phyloP scores from a whole-genome alignment of 1,139 yeast species.

The Neolecta irregularis region DNA sequence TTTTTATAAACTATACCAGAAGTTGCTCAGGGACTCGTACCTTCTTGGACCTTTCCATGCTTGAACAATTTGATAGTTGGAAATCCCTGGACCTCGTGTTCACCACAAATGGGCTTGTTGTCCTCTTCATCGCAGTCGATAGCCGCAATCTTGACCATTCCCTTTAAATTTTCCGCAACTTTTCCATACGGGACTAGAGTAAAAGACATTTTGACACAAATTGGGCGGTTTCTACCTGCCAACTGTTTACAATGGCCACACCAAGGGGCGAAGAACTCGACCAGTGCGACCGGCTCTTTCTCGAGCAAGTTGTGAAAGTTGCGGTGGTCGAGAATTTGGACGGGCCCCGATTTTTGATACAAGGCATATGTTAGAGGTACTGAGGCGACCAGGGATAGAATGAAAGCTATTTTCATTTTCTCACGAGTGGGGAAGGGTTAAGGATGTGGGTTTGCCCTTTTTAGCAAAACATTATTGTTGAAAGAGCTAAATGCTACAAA shows the following conservation, averaged over 20 bases:
- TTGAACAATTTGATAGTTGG: slow-evolving; percentile 65
- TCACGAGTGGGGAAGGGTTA: neutral
- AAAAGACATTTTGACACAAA: slow-evolving; percentile 28
- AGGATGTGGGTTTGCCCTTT: neutral
- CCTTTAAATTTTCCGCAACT: slow-evolving; percentile 26
- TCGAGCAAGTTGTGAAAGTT: too few species aligned
- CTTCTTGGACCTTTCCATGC: slow-evolving; percentile 1
- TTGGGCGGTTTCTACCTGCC: slow-evolving; percentile 80
- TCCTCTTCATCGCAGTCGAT: slow-evolving; percentile 11
- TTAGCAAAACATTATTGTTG: neutral
- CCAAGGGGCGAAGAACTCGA: slow-evolving; percentile 97
- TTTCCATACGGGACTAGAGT: slow-evolving; percentile 16
- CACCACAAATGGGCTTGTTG: slow-evolving; percentile 8
- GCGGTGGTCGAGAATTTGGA: too few species aligned
- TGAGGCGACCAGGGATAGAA: neutral
- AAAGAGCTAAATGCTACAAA: neutral
- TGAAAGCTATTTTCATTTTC: neutral
- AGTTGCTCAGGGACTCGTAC: neutral
- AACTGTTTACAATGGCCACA: slow-evolving; percentile 96
- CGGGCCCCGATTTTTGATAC: neutral
- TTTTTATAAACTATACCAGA: neutral
- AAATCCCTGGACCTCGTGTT: slow-evolving; percentile 49
- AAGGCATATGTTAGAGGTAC: neutral
- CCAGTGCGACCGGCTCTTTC: slow-evolving; percentile 69
- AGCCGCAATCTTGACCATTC: slow-evolving; percentile 25